Conservation (phyloP, 139 green algal genomes). For the Haematococcus lacustris region DNA sequence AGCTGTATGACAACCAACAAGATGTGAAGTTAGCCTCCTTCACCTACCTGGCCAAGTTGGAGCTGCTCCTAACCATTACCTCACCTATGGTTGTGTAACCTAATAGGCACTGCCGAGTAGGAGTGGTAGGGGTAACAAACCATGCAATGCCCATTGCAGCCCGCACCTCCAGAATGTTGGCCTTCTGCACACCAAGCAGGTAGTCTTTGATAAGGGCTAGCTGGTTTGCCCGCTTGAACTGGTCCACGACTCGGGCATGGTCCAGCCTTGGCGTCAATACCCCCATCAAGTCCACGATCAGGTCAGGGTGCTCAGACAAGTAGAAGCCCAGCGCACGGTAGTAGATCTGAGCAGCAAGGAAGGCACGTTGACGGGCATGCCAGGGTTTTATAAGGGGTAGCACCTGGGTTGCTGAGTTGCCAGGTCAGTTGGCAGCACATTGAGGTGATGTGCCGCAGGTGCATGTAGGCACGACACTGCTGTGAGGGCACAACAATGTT, state of each 20-base stretch:
- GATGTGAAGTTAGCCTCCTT: too few relatives aligned
- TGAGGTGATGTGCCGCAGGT: too few relatives aligned
- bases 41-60: too few relatives aligned
- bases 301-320: conserved; percentile 91
- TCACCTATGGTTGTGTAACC: too few relatives aligned
- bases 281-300: conserved; percentile 92
- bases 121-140: too few relatives aligned
- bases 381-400: not conserved
- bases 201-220: conserved; percentile 96
- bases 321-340: conserved; percentile 96
- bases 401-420: too few relatives aligned
- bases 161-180: conserved; percentile 72
- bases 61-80: too few relatives aligned
- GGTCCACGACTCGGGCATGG: conserved; percentile 85
- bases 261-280: conserved; percentile 85
- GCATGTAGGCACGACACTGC: too few relatives aligned
- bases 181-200: conserved; percentile 82
- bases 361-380: not conserved
- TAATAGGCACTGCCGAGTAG: too few relatives aligned
- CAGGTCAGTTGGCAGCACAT: too few relatives aligned
- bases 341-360: conserved; percentile 65
- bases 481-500: too few relatives aligned
- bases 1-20: too few relatives aligned
- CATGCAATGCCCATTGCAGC: not conserved
- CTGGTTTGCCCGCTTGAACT: conserved; percentile 78